Evolutionary conservation across 495 filamentous ascomycete genomes (phyloP).

Genomic region (Lasiosphaeris hirsuta): DNA sequence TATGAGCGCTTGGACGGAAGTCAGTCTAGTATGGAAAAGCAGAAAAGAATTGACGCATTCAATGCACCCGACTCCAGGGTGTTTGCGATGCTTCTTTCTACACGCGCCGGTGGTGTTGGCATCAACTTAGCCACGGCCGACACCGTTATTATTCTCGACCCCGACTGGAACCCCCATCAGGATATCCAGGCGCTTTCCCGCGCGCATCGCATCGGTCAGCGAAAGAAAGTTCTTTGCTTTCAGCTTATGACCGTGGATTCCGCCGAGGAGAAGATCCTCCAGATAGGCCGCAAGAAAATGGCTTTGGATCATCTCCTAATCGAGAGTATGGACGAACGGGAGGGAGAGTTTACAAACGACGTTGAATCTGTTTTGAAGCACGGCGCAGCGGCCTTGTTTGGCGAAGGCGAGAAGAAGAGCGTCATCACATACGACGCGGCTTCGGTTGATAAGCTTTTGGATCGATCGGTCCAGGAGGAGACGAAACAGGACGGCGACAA

Average conservation of each 20-base stretch:
- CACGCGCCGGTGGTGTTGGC: constrained; percentile 89
- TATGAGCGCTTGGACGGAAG: constrained; percentile 85
- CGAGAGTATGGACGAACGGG: constrained; percentile 71
- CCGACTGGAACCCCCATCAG: constrained; percentile 97
- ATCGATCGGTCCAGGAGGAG: constrained; percentile 77
- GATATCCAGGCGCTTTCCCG: constrained; percentile 94
- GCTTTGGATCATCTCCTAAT: constrained; percentile 91
- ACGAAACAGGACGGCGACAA: constrained; percentile 54
- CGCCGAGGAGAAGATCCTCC: constrained; percentile 92
- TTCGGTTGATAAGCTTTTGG: constrained; percentile 82
- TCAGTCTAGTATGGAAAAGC: constrained; percentile 76
- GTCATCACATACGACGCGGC: constrained; percentile 72
- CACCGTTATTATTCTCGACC: constrained; percentile 97
- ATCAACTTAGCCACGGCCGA: constrained; percentile 98
- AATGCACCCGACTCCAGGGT: constrained; percentile 78
- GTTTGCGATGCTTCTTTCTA: constrained; percentile 90
- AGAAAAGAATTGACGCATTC: constrained; percentile 88
- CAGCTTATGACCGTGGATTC: constrained; percentile 86
- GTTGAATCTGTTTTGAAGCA: constrained; percentile 85
- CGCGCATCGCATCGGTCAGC: constrained; percentile 93
- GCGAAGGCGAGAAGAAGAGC: constrained; percentile 63
- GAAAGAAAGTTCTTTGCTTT: constrained; percentile 92
- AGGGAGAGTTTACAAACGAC: constrained; percentile 70
- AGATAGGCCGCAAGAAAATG: constrained; percentile 94
- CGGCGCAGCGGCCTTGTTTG: constrained; percentile 82